Evolutionary conservation across 2,329 filamentous ascomycete species (phyloP), one percentile per base, ranked within the genome.

Genomic region (Penicillium olsonii): DNA sequence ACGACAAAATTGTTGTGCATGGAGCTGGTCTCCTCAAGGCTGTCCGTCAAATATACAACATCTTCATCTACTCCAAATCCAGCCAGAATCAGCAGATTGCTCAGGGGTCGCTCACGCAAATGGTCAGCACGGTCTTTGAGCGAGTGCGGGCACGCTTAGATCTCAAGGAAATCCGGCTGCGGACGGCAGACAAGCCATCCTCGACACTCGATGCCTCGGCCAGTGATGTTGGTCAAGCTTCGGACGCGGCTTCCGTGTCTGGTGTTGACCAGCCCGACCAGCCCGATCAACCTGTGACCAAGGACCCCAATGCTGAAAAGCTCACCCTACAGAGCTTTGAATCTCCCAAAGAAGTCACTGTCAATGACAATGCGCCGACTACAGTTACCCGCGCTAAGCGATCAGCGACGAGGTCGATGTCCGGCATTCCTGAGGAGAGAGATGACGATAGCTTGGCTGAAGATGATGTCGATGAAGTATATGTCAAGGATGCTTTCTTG

Each of bases 1-100:
- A 97, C 68, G 94, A 99, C 76, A 99, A 97, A 76, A 96, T 97
- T 57, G 91, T 99, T 37, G 95, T 99, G 2, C 94, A 99, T 69
- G 94, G 94, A 51, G 92, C 94, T 31, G 95, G 94, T 56, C 80
- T 99, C 54, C 80, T 99, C 57, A 99, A 99, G 76, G 92, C 94
- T 46, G 91, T 99, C 57, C 88, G 94, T 61, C 90, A 97, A 72
- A 95, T 96, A 50, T 99, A 99, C 79, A 99, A 99, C 76, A 95
- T 99, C 61, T 99, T 99, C 71, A 80, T 99, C 52, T 84, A 97
- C 42, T 97, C 92, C 59, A 91, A 94, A 67, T 96, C 87, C 56
- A 95, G 87, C 56, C 84, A 90, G 48, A 99, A 97, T 68, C 94
- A 99, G 76, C 92, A 96, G 70, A 90, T 97, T 42, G 95, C 95